Evolutionary conservation across 306 rosid genomes (phyloP).

Genomic region (Quercus wislizeni): DNA sequence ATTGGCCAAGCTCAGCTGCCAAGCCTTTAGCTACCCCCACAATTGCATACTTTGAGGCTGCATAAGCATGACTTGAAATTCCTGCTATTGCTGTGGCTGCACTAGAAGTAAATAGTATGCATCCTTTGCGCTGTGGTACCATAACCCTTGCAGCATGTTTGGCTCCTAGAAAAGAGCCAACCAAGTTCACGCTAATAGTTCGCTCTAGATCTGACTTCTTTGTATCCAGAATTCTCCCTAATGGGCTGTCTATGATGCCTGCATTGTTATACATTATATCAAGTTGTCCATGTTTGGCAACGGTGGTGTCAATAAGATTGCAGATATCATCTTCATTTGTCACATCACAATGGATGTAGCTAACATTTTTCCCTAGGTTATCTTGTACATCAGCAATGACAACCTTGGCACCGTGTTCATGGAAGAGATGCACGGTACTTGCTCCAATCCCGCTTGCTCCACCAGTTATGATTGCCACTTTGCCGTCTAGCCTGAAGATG

Average conservation of each 20-base stretch:
- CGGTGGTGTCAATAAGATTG: slow-evolving; percentile 21
- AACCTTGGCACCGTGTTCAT: slow-evolving; percentile 31
- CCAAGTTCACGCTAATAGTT: slow-evolving; percentile 24
- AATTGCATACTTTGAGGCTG: slow-evolving; percentile 24
- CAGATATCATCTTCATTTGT: slow-evolving; percentile 26
- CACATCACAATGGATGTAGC: slow-evolving; percentile 31
- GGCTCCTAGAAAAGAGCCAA: slow-evolving; percentile 32
- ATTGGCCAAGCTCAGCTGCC: slow-evolving; percentile 24
- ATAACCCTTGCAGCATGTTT: slow-evolving; percentile 40
- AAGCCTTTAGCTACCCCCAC: slow-evolving; percentile 21
- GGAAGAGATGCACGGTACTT: slow-evolving; percentile 27
- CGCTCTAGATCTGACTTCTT: slow-evolving; percentile 17
- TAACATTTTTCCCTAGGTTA: slow-evolving; percentile 16
- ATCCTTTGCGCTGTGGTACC: slow-evolving; percentile 23
- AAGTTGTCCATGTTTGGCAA: slow-evolving; percentile 14
- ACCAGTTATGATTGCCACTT: slow-evolving; percentile 40
- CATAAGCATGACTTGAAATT: slow-evolving; percentile 25
- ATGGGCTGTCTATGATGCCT: slow-evolving; percentile 22
- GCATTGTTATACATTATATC: slow-evolving; percentile 41
- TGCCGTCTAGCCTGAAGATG: slow-evolving; percentile 25
- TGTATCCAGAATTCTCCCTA: slow-evolving; percentile 13
- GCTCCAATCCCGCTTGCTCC: slow-evolving; percentile 43
- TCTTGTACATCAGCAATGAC: slow-evolving; percentile 38
- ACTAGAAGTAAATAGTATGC: slow-evolving; percentile 33
- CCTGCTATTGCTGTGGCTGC: slow-evolving; percentile 17